Conservation (phyloP, 495 filamentous ascomycete species). For the Hypoxylon intermedium region DNA sequence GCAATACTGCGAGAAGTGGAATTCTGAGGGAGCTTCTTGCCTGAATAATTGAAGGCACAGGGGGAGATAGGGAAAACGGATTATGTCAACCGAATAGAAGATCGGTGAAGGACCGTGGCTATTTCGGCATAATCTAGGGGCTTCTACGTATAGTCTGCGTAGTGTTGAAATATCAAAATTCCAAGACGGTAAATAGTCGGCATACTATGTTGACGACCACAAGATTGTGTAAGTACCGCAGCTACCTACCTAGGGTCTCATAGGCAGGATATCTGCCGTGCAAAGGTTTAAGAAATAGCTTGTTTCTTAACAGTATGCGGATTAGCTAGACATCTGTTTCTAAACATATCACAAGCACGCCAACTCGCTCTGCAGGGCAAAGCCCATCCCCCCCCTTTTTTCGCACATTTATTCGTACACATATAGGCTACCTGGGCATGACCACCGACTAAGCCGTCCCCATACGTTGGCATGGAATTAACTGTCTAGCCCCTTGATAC, state of each 20-base stretch:
- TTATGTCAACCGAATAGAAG: neutral
- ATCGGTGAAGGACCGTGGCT: neutral
- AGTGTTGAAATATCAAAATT: neutral
- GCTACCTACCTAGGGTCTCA: neutral
- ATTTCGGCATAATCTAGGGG: neutral
- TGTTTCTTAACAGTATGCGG: neutral
- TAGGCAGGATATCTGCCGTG: neutral
- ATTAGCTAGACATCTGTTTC: neutral
- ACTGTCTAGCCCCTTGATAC: neutral
- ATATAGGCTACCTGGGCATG: neutral
- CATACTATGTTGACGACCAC: neutral
- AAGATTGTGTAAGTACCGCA: neutral
- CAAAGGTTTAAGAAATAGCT: neutral
- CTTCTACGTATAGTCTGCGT: neutral
- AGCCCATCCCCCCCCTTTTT: neutral
- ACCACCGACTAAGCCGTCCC: neutral
- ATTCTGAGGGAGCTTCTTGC: constrained; percentile 1
- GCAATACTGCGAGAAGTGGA: constrained; percentile 1
- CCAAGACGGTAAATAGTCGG: neutral
- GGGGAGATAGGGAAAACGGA: neutral
- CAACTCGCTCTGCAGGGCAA: neutral
- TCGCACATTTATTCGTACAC: constrained; percentile 18
- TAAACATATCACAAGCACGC: neutral
- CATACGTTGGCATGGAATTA: neutral
- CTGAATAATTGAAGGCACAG: constrained; percentile 7